Evolutionary conservation across 495 filamentous ascomycete genomes (phyloP), one percentile per base, ranked within the genome.

Genomic region (Penicillium odoratum): DNA sequence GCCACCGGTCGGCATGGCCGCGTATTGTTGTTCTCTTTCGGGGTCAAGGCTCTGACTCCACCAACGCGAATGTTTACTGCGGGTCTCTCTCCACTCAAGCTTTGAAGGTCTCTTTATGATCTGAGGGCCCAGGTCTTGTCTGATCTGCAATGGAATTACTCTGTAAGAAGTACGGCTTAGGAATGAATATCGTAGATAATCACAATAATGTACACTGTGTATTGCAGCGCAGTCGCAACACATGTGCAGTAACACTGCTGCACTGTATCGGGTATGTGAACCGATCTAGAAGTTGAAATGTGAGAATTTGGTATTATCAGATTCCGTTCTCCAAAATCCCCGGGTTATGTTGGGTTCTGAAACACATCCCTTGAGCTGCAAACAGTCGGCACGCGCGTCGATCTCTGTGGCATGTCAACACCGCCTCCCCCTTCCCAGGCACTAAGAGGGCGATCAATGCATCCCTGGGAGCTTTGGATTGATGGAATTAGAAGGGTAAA

Each of bases 391-490:
- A 66, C 63, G 59, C 59, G 54, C 55, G 64, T 62, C 61, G 64
- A 64, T 67, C 61, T 42, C 52, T 66, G 49, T 68, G 72, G 72
- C 54, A 74, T 73, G 68, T 61, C 46, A 70, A 71, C 69, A 70
- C 64, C 61, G 69, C 72, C 71, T 69, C 71, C 72, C 71, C 69
- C 65, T 74, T 67, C 68, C 21, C 21, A 57, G 57, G 51, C 43
- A 57, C 40, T 7, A 33, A 42, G n/a, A 3, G 43, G 59, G 49
- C 55, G n/a, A n/a, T n/a, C n/a, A n/a, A n/a, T 46, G 31, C 42
- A 60, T 61, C 58, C 55, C 48, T 58, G 55, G 57, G 46, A 51
- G 44, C 49, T 56, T 38, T 46, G 34, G 11, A 15, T 5, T n/a
- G 6, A 48, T n/a, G 10, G 13, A 5, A 30, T 33, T 21, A 28